Evolutionary conservation across 1,139 yeast genomes (phyloP).

Genomic region (Suzukiozyma palmioleophila): DNA sequence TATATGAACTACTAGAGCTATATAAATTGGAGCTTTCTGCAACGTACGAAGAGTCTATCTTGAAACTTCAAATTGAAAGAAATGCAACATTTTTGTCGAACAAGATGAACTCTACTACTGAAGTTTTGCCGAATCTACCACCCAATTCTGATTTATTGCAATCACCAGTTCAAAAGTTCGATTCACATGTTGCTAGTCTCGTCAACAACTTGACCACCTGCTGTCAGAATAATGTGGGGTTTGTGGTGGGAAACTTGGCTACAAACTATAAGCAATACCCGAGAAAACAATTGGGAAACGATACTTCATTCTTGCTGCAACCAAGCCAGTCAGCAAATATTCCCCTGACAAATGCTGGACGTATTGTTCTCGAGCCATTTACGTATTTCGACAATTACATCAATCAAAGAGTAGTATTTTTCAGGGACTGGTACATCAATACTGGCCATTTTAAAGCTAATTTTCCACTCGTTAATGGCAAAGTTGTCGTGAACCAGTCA

Average conservation of each 20-base stretch:
- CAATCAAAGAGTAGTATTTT: slow-evolving; percentile 27
- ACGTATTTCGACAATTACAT: slow-evolving; percentile 17
- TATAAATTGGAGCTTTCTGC: slow-evolving; percentile 33
- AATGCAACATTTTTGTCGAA: slow-evolving; percentile 20
- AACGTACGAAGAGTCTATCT: slow-evolving; percentile 30
- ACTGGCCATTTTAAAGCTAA: slow-evolving; percentile 18
- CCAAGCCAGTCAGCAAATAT: slow-evolving; percentile 2
- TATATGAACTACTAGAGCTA: slow-evolving; percentile 34
- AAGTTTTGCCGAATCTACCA: slow-evolving; percentile 29
- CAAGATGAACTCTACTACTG: slow-evolving; percentile 13
- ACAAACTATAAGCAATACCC: slow-evolving; percentile 19
- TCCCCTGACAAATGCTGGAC: slow-evolving; percentile 9
- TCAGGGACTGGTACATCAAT: slow-evolving; percentile 35
- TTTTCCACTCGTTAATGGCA: slow-evolving; percentile 5
- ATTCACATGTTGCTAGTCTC: slow-evolving; percentile 26
- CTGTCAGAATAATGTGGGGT: slow-evolving; percentile 20
- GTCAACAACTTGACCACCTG: slow-evolving; percentile 22
- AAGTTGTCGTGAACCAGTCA: slow-evolving; percentile 8
- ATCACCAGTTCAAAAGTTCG: slow-evolving; percentile 30
- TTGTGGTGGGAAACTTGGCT: slow-evolving; percentile 31
- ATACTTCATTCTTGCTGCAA: slow-evolving; percentile 1
- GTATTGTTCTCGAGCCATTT: slow-evolving; percentile 18
- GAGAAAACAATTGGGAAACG: background rate
- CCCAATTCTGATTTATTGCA: slow-evolving; percentile 24
- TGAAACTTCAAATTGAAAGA: slow-evolving; percentile 29